Conservation (phyloP, 2,329 filamentous ascomycete species). For the Pestalotiopsis sp. region DNA sequence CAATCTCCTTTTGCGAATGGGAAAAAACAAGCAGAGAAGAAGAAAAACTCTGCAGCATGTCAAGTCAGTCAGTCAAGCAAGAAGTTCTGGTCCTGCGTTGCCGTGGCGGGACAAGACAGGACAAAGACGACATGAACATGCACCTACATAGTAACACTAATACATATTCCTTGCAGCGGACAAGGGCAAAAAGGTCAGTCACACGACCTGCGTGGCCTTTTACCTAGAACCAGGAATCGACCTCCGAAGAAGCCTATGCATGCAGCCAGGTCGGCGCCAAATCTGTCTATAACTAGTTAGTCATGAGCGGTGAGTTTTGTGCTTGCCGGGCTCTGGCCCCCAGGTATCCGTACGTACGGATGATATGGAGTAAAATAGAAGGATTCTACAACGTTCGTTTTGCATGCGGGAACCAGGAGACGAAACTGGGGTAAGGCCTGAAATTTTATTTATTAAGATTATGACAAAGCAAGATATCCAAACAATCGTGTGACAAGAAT, state of each 20-base stretch:
- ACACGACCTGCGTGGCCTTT: no score
- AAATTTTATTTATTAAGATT: no score
- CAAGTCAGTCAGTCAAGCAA: not conserved
- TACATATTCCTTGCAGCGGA: no score
- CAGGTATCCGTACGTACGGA: not conserved
- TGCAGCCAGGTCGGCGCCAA: not conserved
- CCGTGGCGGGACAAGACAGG: not conserved
- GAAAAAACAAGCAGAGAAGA: not conserved
- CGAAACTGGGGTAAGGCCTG: not conserved
- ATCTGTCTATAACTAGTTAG: not conserved
- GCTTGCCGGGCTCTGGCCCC: no score
- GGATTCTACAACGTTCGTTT: not conserved
- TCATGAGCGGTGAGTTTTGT: constrained; percentile 14
- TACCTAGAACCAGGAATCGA: no score
- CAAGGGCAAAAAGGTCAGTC: no score
- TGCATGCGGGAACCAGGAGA: not conserved
- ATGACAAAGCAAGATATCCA: not conserved
- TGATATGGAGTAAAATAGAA: not conserved
- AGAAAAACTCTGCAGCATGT: not conserved
- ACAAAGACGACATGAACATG: not conserved
- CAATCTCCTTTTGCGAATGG: not conserved
- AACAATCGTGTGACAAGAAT: not conserved
- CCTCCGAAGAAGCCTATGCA: not conserved
- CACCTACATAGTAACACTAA: no score
- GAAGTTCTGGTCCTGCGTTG: not conserved